Base-by-base conservation (phyloP, 2,329 filamentous ascomycete species). In the Colletotrichum higginsianum region DNA sequence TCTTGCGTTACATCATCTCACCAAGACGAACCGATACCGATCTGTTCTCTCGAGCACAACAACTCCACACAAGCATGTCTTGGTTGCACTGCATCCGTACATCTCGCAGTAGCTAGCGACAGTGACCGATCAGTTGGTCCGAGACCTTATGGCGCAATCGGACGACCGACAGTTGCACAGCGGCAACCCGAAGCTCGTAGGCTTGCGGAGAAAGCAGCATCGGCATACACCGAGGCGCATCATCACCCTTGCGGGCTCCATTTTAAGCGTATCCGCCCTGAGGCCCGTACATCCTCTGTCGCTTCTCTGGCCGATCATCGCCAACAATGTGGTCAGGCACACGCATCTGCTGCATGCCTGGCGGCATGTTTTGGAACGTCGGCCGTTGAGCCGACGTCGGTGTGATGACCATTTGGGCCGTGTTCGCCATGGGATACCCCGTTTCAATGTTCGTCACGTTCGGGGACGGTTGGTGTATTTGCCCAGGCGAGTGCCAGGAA, bases 401-500 rank as follows among this genome's bases (percentile, higher is more conserved):
- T 66, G 80, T 76, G 71, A 84, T 79, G 57, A 78, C 79, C 69
- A 82, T 84, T 63, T 80, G 81, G 62, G 75, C 78, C n/a, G 84
- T 82, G 63, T 83, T 84, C 58, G 82, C 80, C 75, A 84, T 83
- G 26, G 84, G 83, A 67, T 87, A 89, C 46, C 83, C 81, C 55
- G 84, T 82, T 40, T 85, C 85, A 61, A 89, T 80, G 40, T 78
- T 79, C 58, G 77, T 75, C 8, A 75, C 76, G 62, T 82, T 83
- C 1, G 86, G 86, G 12, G 86, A 87, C 2, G 84, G 79, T 67
- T 88, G 87, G 18, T 84, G 82, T 76, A 89, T 82, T 67, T 88
- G 86, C 30, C 84, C 83, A 0, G 88, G 87, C 13, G 87, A 89
- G 81, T 82, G 85, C 87, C 80, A 88, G 65, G 79, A 86, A 67